Evolutionary conservation across 2,329 filamentous ascomycete genomes (phyloP).

Genomic region (Nigrospora oryzae): DNA sequence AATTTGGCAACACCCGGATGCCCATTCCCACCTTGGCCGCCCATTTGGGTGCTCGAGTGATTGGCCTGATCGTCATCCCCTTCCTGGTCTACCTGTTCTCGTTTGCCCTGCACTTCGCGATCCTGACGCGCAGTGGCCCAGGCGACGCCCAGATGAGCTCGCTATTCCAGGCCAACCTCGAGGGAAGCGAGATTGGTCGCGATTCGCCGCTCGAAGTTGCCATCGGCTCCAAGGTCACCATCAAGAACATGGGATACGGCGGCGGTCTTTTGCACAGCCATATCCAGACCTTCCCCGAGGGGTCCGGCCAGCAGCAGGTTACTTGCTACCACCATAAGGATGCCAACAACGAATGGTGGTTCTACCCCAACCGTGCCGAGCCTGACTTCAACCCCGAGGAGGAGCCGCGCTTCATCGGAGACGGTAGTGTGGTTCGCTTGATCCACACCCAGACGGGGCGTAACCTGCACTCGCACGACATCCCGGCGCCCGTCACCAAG

Average conservation of each 20-base stretch:
- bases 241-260: constrained; percentile 99
- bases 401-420: constrained; percentile 67
- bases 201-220: constrained; percentile 91
- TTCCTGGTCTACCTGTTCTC: constrained; percentile 90
- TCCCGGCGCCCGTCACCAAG: constrained; percentile 84
- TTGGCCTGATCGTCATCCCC: constrained; percentile 83
- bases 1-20: constrained; percentile 93
- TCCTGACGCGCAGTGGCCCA: constrained; percentile 87
- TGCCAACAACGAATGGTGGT: constrained; percentile 99
- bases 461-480: constrained; percentile 90
- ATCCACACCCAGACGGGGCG: constrained; percentile 94
- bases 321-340: constrained; percentile 99
- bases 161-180: constrained; percentile 93
- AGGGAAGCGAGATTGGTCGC: constrained; percentile 86
- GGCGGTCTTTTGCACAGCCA: constrained; percentile 94
- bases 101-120: constrained; percentile 89
- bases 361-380: constrained; percentile 84
- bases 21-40: constrained; percentile 56
- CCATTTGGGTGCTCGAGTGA: constrained; percentile 71
- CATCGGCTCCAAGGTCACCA: constrained; percentile 76
- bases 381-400: constrained; percentile 63
- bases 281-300: constrained; percentile 91
- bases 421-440: constrained; percentile 73
- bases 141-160: constrained; percentile 99
- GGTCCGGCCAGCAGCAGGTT: constrained; percentile 88